Percentiles rank a stretch among this genome's conserved stretches.
phyloP scores from a whole-genome alignment of 345 rosid species.

The Eutrema japonicum region DNA sequence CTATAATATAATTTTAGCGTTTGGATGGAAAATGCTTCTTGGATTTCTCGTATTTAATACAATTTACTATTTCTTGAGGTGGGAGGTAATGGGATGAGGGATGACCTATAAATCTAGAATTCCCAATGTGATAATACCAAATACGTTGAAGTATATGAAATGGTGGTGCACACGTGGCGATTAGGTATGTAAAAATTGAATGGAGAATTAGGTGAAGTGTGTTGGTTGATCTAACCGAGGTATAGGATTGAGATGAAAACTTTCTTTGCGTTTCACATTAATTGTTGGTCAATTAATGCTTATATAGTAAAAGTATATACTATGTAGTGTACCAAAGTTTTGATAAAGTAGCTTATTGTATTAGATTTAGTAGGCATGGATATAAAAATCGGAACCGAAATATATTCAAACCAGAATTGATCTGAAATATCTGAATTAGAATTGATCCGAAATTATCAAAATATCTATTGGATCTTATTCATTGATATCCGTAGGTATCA shows the following conservation, averaged over 20 bases:
- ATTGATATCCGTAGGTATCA: too few species aligned
- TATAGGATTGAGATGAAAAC: conserved; percentile 20
- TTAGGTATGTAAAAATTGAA: background rate
- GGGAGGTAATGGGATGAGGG: conserved; percentile 11
- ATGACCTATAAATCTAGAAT: conserved; percentile 20
- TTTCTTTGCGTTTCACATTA: conserved; percentile 21
- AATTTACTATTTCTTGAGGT: conserved; percentile 1
- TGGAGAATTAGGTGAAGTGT: conserved; percentile 35
- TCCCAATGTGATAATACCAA: background rate
- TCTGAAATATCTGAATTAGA: too few species aligned
- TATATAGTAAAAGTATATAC: background rate
- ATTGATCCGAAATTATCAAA: too few species aligned
- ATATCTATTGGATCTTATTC: too few species aligned
- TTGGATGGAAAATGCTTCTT: conserved; percentile 38
- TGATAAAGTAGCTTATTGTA: too few species aligned
- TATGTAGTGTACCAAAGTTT: too few species aligned
- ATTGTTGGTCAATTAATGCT: conserved; percentile 19
- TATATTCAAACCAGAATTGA: too few species aligned
- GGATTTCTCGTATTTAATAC: conserved; percentile 11
- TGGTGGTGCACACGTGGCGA: conserved; percentile 28
- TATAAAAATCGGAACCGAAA: too few species aligned
- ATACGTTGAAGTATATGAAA: background rate
- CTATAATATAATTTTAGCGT: conserved; percentile 26
- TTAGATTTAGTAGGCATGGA: too few species aligned
- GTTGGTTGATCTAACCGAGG: conserved; percentile 42